Percentiles rank a stretch among this genome's conserved stretches.
phyloP scores from a whole-genome alignment of 441 rosid species.

The Erodium texanum region DNA sequence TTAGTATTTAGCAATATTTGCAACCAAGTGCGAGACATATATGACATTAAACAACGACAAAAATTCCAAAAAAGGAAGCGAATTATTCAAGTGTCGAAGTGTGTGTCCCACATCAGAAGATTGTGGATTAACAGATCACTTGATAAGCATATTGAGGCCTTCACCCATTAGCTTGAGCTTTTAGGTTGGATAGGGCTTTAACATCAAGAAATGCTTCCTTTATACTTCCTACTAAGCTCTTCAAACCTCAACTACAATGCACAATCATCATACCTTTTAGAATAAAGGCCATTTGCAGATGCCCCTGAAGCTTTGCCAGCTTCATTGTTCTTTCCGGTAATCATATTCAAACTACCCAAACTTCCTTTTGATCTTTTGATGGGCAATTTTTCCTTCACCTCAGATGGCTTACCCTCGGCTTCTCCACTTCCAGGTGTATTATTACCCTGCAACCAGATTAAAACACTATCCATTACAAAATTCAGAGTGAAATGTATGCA shows the following conservation, averaged over 20 bases:
- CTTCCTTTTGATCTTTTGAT: conserved; percentile 97
- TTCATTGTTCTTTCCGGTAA: conserved; percentile 69
- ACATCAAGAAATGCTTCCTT: too few relatives aligned
- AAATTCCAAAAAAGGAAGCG: too few relatives aligned
- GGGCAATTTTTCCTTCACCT: conserved; percentile 81
- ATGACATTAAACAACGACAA: not conserved
- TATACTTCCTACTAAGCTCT: too few relatives aligned
- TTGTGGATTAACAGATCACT: too few relatives aligned
- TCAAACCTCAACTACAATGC: too few relatives aligned
- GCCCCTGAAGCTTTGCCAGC: conserved; percentile 57
- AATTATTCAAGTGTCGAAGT: too few relatives aligned
- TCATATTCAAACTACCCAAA: conserved; percentile 87
- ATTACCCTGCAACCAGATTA: conserved; percentile 45
- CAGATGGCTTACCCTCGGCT: conserved; percentile 69
- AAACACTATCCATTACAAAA: not conserved
- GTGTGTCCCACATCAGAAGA: too few relatives aligned
- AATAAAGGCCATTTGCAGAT: conserved; percentile 71
- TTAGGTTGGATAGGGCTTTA: too few relatives aligned
- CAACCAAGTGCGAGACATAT: not conserved
- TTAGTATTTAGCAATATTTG: not conserved
- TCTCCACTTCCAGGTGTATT: conserved; percentile 52
- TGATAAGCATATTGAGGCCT: too few relatives aligned
- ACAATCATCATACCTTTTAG: conserved; percentile 55
- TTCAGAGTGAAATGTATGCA: not conserved
- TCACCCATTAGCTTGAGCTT: too few relatives aligned